Conservation (phyloP, 208 protist genomes). For the Trypanosomatidae sp. region DNA sequence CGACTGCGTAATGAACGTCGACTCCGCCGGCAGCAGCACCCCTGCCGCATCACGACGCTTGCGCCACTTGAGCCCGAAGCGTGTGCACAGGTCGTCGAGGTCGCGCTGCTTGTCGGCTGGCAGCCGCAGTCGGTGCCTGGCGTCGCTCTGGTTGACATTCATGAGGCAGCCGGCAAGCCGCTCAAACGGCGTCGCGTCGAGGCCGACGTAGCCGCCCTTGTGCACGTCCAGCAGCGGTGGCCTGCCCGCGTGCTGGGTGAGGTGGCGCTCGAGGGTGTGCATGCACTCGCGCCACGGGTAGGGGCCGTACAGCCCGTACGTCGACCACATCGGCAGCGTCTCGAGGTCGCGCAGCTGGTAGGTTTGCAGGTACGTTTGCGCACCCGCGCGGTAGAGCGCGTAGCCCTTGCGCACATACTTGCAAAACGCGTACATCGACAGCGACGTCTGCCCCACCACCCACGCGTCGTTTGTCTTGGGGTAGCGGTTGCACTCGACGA, state of each 20-base stretch:
- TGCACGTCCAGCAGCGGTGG: conserved; percentile 51
- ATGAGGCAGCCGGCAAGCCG: conserved; percentile 51
- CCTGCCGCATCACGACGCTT: conserved; percentile 25
- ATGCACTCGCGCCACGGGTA: conserved; percentile 72
- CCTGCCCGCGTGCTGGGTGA: conserved; percentile 10
- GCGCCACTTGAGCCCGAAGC: conserved; percentile 38
- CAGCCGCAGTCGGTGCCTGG: conserved; percentile 13
- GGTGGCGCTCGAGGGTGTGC: conserved; percentile 16
- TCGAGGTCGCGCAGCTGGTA: conserved; percentile 66
- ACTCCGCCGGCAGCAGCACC: conserved; percentile 15
- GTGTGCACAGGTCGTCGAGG: conserved; percentile 29
- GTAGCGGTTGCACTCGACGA: conserved; percentile 59
- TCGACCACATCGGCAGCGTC: conserved; percentile 36
- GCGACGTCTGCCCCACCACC: conserved; percentile 49
- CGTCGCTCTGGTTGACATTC: conserved; percentile 65
- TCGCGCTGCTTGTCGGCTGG: conserved; percentile 30
- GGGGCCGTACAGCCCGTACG: conserved; percentile 52
- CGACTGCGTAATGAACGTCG: conserved; percentile 47
- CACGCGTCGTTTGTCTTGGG: conserved; percentile 73
- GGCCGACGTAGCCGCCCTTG: conserved; percentile 69
- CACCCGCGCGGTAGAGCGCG: conserved; percentile 15
- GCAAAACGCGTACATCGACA: conserved; percentile 69
- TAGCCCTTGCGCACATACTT: conserved; percentile 52
- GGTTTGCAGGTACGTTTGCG: conserved; percentile 35
- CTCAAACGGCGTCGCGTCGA: conserved; percentile 66